Evolutionary conservation across 345 rosid genomes (phyloP).

Genomic region (Pistacia vera): DNA sequence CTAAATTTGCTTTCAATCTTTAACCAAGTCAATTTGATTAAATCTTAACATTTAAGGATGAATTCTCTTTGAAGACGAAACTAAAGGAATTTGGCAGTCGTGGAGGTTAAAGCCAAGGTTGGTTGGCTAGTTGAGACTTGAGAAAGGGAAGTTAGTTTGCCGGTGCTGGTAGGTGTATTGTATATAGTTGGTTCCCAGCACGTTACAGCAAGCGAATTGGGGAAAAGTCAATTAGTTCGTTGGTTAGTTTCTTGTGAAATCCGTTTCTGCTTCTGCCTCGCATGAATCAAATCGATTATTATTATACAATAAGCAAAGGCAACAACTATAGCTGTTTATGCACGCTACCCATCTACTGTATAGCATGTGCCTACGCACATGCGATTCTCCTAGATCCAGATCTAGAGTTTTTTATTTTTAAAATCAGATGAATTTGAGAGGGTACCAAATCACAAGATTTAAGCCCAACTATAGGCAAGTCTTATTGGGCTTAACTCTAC

Average conservation of each 20-base stretch:
- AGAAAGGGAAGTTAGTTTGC: neutral
- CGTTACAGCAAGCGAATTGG: neutral
- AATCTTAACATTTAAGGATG: neutral
- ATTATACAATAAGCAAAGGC: no score
- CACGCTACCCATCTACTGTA: neutral
- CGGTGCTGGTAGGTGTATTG: neutral
- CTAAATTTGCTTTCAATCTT: no score
- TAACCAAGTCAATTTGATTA: no score
- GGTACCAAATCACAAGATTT: no score
- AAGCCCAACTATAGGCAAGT: no score
- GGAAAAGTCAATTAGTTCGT: neutral
- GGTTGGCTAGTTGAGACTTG: neutral
- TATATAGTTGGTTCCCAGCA: neutral
- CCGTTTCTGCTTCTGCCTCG: no score
- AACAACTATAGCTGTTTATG: neutral
- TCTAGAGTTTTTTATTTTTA: no score
- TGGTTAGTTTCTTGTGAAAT: neutral
- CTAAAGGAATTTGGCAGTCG: neutral
- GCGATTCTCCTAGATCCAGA: neutral
- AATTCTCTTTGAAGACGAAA: neutral
- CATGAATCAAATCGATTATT: no score
- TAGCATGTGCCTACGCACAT: neutral
- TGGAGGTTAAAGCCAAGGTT: neutral
- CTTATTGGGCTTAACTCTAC: no score
- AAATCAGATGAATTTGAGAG: no score